Evolutionary conservation across 331 rosid genomes (phyloP).

Genomic region (Malus hybrid): DNA sequence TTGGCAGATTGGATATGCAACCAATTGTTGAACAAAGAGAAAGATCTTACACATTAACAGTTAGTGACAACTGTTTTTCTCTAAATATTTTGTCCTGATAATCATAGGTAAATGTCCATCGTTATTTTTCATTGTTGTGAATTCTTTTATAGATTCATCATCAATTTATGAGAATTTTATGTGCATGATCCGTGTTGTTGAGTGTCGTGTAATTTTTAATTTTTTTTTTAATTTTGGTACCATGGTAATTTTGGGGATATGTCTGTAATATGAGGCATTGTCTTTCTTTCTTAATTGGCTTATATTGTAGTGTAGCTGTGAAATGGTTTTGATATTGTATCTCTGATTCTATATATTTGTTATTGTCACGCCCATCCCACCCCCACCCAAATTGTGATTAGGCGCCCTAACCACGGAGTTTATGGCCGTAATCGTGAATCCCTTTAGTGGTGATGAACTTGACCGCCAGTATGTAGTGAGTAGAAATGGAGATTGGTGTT

Average conservation of each 20-base stretch:
- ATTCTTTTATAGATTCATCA: constrained; percentile 1
- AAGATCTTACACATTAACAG: constrained; percentile 8
- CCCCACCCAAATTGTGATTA: not conserved
- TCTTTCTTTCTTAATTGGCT: not conserved
- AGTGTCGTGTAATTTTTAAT: not conserved
- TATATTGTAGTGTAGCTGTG: not conserved
- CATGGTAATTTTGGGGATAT: not conserved
- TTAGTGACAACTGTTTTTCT: not conserved
- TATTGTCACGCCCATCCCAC: not conserved
- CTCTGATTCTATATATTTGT: not conserved
- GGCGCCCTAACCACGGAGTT: too few species aligned
- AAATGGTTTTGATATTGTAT: not conserved
- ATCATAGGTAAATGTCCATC: not conserved
- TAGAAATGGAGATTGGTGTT: too few species aligned
- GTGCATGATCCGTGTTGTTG: not conserved
- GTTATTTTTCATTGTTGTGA: not conserved
- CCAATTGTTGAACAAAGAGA: constrained; percentile 10
- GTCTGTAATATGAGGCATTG: not conserved
- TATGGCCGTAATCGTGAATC: too few species aligned
- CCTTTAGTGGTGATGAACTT: too few species aligned
- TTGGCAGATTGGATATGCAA: constrained; percentile 1
- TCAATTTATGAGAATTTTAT: not conserved
- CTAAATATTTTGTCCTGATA: not conserved
- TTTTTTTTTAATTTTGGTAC: not conserved
- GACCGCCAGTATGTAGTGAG: too few species aligned